Base-by-base conservation (phyloP, 2,329 filamentous ascomycete species). In the Colletotrichum sp. region DNA sequence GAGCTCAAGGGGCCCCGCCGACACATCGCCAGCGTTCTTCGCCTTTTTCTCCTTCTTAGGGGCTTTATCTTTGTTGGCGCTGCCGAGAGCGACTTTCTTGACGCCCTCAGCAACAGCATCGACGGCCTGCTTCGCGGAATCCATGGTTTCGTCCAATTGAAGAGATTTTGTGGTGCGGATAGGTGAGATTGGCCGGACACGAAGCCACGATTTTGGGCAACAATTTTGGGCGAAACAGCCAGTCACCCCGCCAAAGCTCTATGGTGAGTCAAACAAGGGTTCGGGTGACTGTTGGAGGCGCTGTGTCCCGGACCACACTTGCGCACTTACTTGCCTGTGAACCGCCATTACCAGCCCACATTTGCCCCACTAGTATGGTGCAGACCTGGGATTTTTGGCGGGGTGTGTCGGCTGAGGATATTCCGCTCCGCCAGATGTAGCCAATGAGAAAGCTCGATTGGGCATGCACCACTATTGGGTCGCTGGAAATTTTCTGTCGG, bases 41-140 rank as follows among this genome's bases (percentile, higher is more conserved):
- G 84, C 84, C 79, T 84, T 89, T 81, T 87, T 88, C 80, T 89
- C 89, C 84, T 89, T 89, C 84, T 92, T 90, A 80, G 89, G 82
- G 79, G 86, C 85, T 80, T 86, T 87, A 79, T 78, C 78, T 79
- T 83, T 85, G 79, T 81, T 82, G 79, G 80, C 80, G 81, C 80
- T 88, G 86, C 87, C 88, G 76, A 93, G 88, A 61, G 88, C 85
- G 74, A 92, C 86, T 77, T 92, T 91, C 85, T 93, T 93, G 79
- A 92, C 88, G 75, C 87, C 88, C 79, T 92, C 91, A 77, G 87
- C 86, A 77, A 89, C 86, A 79, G 87, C 82, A 70, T 87, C 85
- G 70, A 89, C 85, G 71, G 86, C 85, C 77, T 88, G 80, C 75
- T 89, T 88, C 68, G 87, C 85, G 78, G 86, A 83, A 78, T 89